Conservation (phyloP, 2,329 filamentous ascomycete species). For the Phialocephala subalpina region DNA sequence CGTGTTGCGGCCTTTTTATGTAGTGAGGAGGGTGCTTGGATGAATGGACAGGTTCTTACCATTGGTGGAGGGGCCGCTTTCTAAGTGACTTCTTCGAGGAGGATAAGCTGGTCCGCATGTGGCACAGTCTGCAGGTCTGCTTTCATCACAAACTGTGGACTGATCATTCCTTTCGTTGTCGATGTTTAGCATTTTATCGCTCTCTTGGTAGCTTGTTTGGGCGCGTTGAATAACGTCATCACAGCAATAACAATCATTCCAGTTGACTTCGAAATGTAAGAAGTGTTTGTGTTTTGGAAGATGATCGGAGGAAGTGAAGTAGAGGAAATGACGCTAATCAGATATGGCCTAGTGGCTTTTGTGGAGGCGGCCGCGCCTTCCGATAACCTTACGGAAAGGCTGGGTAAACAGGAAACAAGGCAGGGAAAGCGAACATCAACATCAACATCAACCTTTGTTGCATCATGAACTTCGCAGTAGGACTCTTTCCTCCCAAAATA, state of each 20-base stretch:
- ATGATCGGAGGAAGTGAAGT: not conserved
- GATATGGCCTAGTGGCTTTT: not conserved
- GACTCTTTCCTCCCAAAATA: not conserved
- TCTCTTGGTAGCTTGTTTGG: too few relatives aligned
- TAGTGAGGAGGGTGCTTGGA: constrained; percentile 60
- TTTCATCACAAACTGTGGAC: not conserved
- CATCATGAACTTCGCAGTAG: not conserved
- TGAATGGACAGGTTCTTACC: constrained; percentile 37
- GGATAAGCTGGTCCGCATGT: not conserved
- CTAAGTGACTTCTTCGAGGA: not conserved
- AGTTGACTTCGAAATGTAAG: too few relatives aligned
- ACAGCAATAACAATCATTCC: too few relatives aligned
- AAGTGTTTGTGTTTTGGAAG: not conserved
- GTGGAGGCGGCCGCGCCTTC: not conserved
- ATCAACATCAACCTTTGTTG: not conserved
- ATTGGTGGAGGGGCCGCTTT: constrained; percentile 1
- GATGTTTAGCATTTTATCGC: too few relatives aligned
- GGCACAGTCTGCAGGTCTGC: not conserved
- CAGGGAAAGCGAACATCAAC: not conserved
- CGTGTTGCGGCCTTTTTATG: constrained; percentile 68
- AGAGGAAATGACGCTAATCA: not conserved
- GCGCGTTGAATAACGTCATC: too few relatives aligned
- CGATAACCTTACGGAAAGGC: not conserved
- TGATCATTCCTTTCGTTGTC: too few relatives aligned
- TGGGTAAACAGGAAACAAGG: not conserved